Percentiles rank a stretch among this genome's conserved stretches.
phyloP scores from a whole-genome alignment of 345 rosid genomes.

The Melaleuca alternifolia region DNA sequence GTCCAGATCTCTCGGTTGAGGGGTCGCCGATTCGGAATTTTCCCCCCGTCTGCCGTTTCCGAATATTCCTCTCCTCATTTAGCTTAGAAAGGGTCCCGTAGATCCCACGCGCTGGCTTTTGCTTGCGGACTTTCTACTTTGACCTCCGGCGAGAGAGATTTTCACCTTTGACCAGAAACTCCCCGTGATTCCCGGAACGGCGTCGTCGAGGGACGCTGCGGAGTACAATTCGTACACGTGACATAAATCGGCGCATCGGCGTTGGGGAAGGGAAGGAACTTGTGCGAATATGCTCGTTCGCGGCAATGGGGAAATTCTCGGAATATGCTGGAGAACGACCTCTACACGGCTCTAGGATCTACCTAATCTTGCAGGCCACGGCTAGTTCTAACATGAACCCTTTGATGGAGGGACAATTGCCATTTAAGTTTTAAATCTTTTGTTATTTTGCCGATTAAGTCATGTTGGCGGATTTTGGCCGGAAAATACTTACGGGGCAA shows the following conservation, averaged over 20 bases:
- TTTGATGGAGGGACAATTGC: too few species aligned
- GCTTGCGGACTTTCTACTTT: not conserved
- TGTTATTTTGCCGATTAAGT: too few species aligned
- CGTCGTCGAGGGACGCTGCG: too few species aligned
- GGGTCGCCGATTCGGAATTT: not conserved
- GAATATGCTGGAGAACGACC: not conserved
- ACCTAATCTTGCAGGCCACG: too few species aligned
- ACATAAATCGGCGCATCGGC: not conserved
- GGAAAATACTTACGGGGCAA: too few species aligned
- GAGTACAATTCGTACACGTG: not conserved
- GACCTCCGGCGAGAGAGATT: not conserved
- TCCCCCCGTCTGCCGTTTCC: not conserved
- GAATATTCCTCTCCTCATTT: not conserved
- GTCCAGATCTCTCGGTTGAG: not conserved
- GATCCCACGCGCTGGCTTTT: not conserved
- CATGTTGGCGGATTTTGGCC: too few species aligned
- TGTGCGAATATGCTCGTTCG: not conserved
- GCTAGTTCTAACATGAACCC: fast-evolving
- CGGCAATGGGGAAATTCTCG: not conserved
- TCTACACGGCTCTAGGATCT: not conserved
- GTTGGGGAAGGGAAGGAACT: not conserved
- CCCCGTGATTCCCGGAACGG: not conserved
- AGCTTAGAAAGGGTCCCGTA: not conserved
- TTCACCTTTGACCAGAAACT: not conserved
- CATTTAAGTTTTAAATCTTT: too few species aligned